Percentiles rank a stretch among this genome's conserved stretches.
phyloP scores from a whole-genome alignment of 179 eudicot genomes.

The Camellia oleifera region DNA sequence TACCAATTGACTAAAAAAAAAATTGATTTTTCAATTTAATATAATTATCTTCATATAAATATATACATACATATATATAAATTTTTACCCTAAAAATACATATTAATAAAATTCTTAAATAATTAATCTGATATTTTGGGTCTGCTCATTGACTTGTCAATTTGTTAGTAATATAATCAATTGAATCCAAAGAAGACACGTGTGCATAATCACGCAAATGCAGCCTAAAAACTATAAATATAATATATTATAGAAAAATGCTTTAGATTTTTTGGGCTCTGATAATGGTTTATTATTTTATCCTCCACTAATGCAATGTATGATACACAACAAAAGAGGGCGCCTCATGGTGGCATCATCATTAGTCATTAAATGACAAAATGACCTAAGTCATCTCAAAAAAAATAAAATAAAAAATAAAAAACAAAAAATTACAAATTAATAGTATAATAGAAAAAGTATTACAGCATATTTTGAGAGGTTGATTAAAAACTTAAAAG shows the following conservation, averaged over 20 bases:
- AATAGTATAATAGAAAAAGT: no score
- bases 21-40: not conserved
- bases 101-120: no score
- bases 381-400: not conserved
- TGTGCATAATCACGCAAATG: not conserved
- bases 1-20: not conserved
- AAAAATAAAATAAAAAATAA: not conserved
- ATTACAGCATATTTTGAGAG: no score
- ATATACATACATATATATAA: no score
- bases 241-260: not conserved
- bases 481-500: no score
- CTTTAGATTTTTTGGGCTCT: not conserved
- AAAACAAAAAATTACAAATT: no score
- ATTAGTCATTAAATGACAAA: not conserved
- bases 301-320: not conserved
- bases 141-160: conserved; percentile 4
- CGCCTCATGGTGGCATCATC: not conserved
- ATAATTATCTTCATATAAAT: not conserved
- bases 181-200: not conserved
- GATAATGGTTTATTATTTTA: not conserved
- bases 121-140: not conserved
- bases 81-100: no score
- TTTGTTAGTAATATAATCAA: not conserved
- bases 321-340: not conserved
- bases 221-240: not conserved